Percentiles rank a stretch among this genome's conserved stretches.
Evolutionary conservation across 2,329 filamentous ascomycete genomes (phyloP).

Genomic region (Xylariaceae sp.): DNA sequence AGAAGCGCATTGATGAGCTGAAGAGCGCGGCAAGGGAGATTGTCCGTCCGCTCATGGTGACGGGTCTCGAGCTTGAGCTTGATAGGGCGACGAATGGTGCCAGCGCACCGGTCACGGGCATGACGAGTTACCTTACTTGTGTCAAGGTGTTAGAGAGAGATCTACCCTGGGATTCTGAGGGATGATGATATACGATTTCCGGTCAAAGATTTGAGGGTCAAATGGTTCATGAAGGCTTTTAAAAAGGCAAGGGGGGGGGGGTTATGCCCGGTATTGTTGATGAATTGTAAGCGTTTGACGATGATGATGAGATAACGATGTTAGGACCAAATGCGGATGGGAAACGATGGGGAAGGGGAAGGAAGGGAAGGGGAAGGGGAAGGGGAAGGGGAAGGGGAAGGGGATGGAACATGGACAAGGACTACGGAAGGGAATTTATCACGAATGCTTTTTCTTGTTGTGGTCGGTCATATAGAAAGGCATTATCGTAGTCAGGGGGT

Average conservation of each 20-base stretch:
- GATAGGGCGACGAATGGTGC: slow-evolving; percentile 31
- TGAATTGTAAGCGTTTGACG: background rate
- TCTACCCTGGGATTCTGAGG: slow-evolving; percentile 30
- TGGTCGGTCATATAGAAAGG: background rate
- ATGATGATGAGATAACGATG: background rate
- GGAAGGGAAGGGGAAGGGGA: too few relatives aligned
- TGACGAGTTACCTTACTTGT: slow-evolving; percentile 31
- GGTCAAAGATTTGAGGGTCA: too few relatives aligned
- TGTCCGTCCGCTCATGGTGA: slow-evolving; percentile 80
- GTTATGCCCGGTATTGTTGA: background rate
- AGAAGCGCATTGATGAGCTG: slow-evolving; percentile 81
- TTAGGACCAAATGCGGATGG: background rate
- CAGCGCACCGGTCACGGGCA: slow-evolving; percentile 20
- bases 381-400: too few relatives aligned
- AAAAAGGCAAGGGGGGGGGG: too few relatives aligned
- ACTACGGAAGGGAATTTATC: too few relatives aligned
- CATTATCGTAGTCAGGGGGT: background rate
- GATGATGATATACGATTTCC: slow-evolving; percentile 7
- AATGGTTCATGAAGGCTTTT: background rate
- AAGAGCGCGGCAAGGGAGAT: slow-evolving; percentile 77
- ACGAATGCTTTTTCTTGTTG: too few relatives aligned
- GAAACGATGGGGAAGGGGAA: background rate
- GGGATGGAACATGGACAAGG: too few relatives aligned
- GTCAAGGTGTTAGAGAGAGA: slow-evolving; percentile 31
- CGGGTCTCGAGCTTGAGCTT: slow-evolving; percentile 75